Conservation (phyloP, 129 eudicot species). For the Ambrosia trifida region DNA sequence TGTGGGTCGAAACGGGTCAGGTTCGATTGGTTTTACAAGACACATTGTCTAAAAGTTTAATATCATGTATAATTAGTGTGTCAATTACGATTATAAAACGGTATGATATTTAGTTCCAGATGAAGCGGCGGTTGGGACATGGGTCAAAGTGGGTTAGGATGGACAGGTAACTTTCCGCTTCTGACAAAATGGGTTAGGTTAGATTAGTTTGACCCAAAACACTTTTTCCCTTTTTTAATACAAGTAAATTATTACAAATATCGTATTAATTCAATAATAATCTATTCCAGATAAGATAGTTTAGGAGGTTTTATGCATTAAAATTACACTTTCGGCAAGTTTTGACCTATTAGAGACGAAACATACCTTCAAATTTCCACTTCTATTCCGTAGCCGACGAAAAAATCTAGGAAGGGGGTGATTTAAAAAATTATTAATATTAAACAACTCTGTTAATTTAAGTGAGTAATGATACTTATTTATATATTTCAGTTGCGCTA, state of each 20-base stretch:
- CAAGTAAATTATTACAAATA: neutral
- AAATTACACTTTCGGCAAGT: neutral
- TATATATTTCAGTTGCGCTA: constrained; percentile 61
- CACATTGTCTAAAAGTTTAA: neutral
- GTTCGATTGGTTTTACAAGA: neutral
- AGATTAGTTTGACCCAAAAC: neutral
- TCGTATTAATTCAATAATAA: neutral
- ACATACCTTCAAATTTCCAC: neutral
- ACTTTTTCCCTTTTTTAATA: neutral
- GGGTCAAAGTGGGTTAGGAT: neutral
- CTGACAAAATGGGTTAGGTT: neutral
- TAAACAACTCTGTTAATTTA: neutral
- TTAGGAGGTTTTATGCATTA: neutral
- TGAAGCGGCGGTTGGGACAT: neutral
- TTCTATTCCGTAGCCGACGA: neutral
- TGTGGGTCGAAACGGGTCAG: neutral
- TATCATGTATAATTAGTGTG: neutral
- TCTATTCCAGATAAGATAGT: neutral
- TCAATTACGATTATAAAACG: neutral
- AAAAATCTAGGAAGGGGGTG: neutral
- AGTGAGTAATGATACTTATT: neutral
- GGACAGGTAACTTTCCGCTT: neutral
- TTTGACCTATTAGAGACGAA: neutral
- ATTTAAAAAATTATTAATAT: neutral
- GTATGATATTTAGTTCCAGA: neutral